These are phyloP conservation scores for Wolfiporia cocos DNA, from an alignment of 1,284 basidiomycete genomes.

Conservation along the genomic window DNA sequence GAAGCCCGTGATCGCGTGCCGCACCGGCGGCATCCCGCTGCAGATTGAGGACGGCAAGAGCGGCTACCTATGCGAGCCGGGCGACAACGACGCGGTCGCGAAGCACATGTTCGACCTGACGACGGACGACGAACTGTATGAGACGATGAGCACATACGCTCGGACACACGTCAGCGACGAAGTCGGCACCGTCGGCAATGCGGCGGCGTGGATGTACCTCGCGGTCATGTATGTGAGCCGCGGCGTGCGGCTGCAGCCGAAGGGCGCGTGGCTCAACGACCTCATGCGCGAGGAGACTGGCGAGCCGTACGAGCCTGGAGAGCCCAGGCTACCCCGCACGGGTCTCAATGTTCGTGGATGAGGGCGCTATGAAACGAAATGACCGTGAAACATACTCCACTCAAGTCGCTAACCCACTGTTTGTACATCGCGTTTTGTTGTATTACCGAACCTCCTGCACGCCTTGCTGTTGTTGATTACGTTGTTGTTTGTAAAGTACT, in stretches of 20 bases:
- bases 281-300: slow-evolving; percentile 66
- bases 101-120: slow-evolving; percentile 67
- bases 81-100: slow-evolving; percentile 71
- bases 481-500: too few species aligned
- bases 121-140: slow-evolving; percentile 64
- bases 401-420: too few species aligned
- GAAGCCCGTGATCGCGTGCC: slow-evolving; percentile 74
- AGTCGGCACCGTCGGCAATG: slow-evolving; percentile 75
- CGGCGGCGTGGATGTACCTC: slow-evolving; percentile 76
- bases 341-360: slow-evolving; percentile 25
- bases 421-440: too few species aligned
- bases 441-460: too few species aligned
- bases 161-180: slow-evolving; percentile 74
- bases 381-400: too few species aligned
- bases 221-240: slow-evolving; percentile 68
- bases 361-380: too few species aligned
- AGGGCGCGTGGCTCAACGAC: slow-evolving; percentile 79
- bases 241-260: slow-evolving; percentile 67
- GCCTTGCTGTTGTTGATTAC: too few species aligned
- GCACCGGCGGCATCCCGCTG: slow-evolving; percentile 84
- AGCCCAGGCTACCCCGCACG: slow-evolving; percentile 62
- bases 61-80: slow-evolving; percentile 71
- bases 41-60: slow-evolving; percentile 81
- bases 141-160: slow-evolving; percentile 60
- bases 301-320: slow-evolving; percentile 55